phyloP scores from a whole-genome alignment of 2,329 filamentous ascomycete species.

The Pestalotiopsis sp. region DNA sequence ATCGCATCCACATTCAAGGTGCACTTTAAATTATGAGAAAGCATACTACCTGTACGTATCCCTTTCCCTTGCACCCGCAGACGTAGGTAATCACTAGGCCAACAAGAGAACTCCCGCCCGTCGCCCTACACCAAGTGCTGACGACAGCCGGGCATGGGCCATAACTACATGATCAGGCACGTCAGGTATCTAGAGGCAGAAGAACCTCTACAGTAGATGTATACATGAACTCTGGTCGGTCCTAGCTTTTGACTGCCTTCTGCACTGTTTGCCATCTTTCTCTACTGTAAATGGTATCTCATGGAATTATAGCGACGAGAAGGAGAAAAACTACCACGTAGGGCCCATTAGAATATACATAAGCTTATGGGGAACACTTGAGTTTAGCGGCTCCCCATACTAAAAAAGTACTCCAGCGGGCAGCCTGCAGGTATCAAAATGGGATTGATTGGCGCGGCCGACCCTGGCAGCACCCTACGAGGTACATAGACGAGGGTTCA shows the following conservation, averaged over 20 bases:
- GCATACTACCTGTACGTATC: background rate
- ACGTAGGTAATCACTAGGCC: slow-evolving; percentile 6
- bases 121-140: background rate
- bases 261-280: background rate
- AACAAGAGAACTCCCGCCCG: slow-evolving; percentile 3
- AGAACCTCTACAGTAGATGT: no score
- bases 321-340: background rate
- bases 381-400: background rate
- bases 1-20: background rate
- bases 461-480: background rate
- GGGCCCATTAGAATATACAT: background rate
- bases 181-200: no score
- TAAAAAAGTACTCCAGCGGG: background rate
- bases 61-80: background rate
- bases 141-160: background rate
- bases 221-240: no score
- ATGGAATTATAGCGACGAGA: background rate
- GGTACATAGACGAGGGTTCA: no score
- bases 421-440: background rate
- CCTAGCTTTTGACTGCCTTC: no score
- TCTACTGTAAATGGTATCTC: background rate
- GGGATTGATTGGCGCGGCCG: background rate
- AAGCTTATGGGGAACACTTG: background rate
- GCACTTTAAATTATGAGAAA: background rate
- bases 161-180: background rate